These are phyloP conservation scores for Penstemon barbatus DNA, from an alignment of 257 asterid genomes.

Conservation along the genomic window DNA sequence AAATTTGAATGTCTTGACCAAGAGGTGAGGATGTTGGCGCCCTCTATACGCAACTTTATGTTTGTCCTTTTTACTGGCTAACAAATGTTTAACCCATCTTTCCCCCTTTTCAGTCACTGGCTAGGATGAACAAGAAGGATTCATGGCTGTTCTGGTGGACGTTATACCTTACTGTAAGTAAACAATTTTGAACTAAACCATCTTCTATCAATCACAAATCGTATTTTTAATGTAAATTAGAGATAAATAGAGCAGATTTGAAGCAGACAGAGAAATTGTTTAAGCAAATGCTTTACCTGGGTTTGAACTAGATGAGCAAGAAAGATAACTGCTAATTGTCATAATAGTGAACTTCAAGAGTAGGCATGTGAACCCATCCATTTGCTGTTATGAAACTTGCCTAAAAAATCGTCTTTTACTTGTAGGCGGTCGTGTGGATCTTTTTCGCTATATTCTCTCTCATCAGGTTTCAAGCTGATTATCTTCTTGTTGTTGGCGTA, in stretches of 20 bases:
- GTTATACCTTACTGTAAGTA: slow-evolving; percentile 77
- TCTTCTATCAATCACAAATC: neutral
- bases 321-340: neutral
- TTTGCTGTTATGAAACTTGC: neutral
- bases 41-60: neutral
- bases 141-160: slow-evolving; percentile 99
- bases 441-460: slow-evolving; percentile 82
- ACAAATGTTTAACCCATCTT: slow-evolving; percentile 12
- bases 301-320: neutral
- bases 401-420: slow-evolving; percentile 19
- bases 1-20: slow-evolving; percentile 84
- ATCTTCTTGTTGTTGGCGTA: slow-evolving; percentile 94
- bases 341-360: neutral
- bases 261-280: neutral
- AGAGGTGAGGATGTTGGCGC: slow-evolving; percentile 43
- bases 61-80: neutral
- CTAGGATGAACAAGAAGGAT: slow-evolving; percentile 97
- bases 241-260: neutral
- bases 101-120: slow-evolving; percentile 63
- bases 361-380: neutral
- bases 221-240: neutral
- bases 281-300: neutral
- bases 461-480: slow-evolving; percentile 90
- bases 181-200: slow-evolving; percentile 15
- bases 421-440: slow-evolving; percentile 86